Base-by-base conservation (phyloP, 1,284 basidiomycete genomes). In the Phellopilus nigrolimitatus region DNA sequence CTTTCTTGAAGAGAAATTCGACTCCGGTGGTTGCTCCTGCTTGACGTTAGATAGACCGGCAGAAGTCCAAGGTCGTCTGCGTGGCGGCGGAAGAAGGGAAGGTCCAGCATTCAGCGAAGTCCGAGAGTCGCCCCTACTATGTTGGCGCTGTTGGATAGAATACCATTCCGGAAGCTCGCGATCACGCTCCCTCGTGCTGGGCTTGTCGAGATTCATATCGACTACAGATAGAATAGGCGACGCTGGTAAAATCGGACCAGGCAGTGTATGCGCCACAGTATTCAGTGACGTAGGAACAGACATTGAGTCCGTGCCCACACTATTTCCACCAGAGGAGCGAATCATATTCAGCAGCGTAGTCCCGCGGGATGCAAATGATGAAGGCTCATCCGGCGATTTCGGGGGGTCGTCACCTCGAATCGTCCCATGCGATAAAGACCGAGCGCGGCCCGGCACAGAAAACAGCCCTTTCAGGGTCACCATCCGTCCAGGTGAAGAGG, bases 11-110 rank as follows among this genome's bases (percentile, higher is more conserved):
- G 41, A 39, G 28, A 40, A 22, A 28, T 12, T 45, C 10, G 33
- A 28, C 4, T 44, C 47, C 36, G 30, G 17, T 6, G 15, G 2
- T 30, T 39, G 47, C 24, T 49, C 52, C 21, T 39, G 52, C 15
- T 39, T 49, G 17, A 21, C 17, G 30, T 30, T 44, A 45, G 22
- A 28, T 21, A 31, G 61, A 62, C 38, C 62, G 10, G 62, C 56
- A n/a, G 72, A 67, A 31, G 73, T 71, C 71, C 77, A 79, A 12
- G 76, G 65, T 21, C 68, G 72, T 58, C 77, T 69, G 39, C 79
- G 74, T 0, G 84, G 80, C 37, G 82, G 82, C 2, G 83, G 84
- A 42, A 83, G 80, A 45, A 86, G 69, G 13, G 81, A 59, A 0
- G 75, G 67, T 12, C 67, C 63, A 53, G 73, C 57, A 5, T 72